Base-by-base conservation (phyloP, 345 rosid genomes). In the Acer negundo region DNA sequence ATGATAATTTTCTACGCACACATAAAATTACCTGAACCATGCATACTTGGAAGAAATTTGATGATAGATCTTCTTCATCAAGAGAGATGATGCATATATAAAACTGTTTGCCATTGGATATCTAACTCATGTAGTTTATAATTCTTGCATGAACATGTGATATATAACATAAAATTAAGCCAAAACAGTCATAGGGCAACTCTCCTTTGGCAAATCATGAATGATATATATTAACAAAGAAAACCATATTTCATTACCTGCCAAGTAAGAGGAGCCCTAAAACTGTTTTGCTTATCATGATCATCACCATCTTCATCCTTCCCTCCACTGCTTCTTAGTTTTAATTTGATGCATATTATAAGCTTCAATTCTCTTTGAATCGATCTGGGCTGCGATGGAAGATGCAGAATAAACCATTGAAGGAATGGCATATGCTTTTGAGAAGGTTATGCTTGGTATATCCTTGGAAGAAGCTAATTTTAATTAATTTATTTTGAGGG, bases 171-270 rank as follows among this genome's bases (percentile, higher is more conserved):
- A 15, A 26, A 1, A 40, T 73, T 73, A 62, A 73, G 76, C 76
- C 17, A 26, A 73, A 73, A 44, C 76, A 73, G 76, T 73, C 76
- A 17, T 3, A 73, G 76, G 76, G 76, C 76, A 73, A 73, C 76
- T 73, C 76, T 73, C 76, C 76, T 62, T 73, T 73, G 76, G 76
- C 76, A 73, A 42, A 73, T 73, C 9, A 42, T 46, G 56, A 2
- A 42, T 24, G 69, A 26, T 67, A 24, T 23, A 42, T 42, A 42
- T 42, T 9, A 1, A 46, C 13, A 59, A 20, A n/a, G 10, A 2
- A 38, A 42, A 62, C n/a, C 59, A 24, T 24, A 24, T 24, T 0
- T 56, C 67, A 61, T 61, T 61, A 40, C 19, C 40, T 73, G 76
- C 76, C 76, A 73, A 62, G 44, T 23, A 16, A 73, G 76, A 73